Conservation (phyloP, 1,139 yeast species). For the Groenewaldozyma auringiensis region DNA sequence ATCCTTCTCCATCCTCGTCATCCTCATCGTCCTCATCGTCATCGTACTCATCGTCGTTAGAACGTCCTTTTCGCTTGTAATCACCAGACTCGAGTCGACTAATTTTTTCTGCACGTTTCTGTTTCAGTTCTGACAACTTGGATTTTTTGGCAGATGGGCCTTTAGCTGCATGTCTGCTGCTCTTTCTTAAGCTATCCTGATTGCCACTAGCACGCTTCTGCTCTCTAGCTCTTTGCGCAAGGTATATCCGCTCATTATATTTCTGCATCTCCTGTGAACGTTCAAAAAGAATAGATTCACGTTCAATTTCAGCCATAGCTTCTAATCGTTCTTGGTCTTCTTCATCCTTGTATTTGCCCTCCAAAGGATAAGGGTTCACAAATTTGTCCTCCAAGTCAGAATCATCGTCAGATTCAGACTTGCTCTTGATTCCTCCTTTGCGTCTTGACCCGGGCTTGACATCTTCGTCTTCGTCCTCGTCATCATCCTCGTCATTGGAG, state of each 20-base stretch:
- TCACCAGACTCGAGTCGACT: conserved; percentile 20
- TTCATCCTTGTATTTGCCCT: conserved; percentile 83
- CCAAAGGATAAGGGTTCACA: conserved; percentile 81
- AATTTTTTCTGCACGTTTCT: conserved; percentile 61
- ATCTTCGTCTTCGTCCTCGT: conserved; percentile 28
- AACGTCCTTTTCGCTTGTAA: conserved; percentile 17
- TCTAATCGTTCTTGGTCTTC: conserved; percentile 61
- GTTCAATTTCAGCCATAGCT: conserved; percentile 79
- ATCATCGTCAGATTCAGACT: conserved; percentile 27
- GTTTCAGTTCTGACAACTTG: conserved; percentile 74
- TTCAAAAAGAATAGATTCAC: conserved; percentile 85
- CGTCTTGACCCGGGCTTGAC: conserved; percentile 22
- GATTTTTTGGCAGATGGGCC: conserved; percentile 40
- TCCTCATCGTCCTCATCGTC: conserved; percentile 25
- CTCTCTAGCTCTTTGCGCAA: conserved; percentile 70
- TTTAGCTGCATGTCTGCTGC: conserved; percentile 20
- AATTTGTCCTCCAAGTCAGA: conserved; percentile 39
- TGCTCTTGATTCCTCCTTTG: conserved; percentile 29
- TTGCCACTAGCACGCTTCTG: conserved; percentile 39
- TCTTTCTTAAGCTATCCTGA: conserved; percentile 21
- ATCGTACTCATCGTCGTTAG: conserved; percentile 23
- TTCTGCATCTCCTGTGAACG: conserved; percentile 88
- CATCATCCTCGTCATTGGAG: conserved; percentile 14
- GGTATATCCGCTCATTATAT: conserved; percentile 70
- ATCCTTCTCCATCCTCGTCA: conserved; percentile 36